phyloP scores from a whole-genome alignment of 345 rosid species.

The Mallotus nudiflorus region DNA sequence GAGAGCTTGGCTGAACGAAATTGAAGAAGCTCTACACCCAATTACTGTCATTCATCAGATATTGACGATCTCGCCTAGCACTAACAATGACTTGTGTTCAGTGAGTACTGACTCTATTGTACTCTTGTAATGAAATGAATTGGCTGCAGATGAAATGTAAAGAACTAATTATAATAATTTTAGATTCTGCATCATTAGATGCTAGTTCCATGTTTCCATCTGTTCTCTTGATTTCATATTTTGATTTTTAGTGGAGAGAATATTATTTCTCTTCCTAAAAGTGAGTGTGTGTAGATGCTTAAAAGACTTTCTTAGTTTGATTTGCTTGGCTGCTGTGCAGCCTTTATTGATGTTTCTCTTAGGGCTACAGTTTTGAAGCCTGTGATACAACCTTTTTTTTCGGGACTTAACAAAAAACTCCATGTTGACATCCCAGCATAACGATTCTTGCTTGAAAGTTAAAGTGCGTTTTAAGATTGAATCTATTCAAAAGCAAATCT shows the following conservation, averaged over 20 bases:
- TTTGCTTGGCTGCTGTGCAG: too few species aligned
- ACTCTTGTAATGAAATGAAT: neutral
- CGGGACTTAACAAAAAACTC: too few species aligned
- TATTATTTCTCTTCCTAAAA: neutral
- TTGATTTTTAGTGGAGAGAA: neutral
- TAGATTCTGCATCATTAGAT: neutral
- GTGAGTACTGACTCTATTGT: conserved; percentile 6
- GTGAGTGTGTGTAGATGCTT: neutral
- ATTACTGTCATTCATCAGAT: neutral
- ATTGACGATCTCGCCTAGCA: neutral
- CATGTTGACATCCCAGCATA: too few species aligned
- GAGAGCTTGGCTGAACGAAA: conserved; percentile 1
- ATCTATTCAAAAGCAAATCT: too few species aligned
- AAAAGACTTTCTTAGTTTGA: too few species aligned
- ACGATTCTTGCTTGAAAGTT: too few species aligned
- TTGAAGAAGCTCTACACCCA: neutral
- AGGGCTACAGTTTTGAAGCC: too few species aligned
- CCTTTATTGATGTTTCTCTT: too few species aligned
- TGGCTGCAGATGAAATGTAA: neutral
- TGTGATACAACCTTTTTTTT: too few species aligned
- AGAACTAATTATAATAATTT: neutral
- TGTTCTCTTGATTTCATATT: neutral
- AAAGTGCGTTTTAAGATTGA: too few species aligned
- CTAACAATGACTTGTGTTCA: too few species aligned
- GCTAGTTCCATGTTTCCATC: neutral